Evolutionary conservation across 257 asterid genomes (phyloP), one percentile per base, ranked within the genome.

Genomic region (Jaltomata sinuosa): DNA sequence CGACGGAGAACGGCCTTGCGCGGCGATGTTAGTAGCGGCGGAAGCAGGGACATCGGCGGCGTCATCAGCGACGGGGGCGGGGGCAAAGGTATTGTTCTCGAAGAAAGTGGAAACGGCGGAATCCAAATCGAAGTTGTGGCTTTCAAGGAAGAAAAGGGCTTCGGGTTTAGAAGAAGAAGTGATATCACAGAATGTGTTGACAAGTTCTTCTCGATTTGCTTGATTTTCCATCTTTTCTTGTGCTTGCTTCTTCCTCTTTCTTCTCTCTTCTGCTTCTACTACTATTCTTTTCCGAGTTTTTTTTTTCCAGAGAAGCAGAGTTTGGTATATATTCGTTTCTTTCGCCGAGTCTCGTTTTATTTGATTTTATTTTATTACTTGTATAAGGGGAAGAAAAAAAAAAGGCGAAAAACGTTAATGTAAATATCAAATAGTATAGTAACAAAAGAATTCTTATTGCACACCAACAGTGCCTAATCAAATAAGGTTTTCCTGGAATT

Each of bases 31-130:
- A 79, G 62, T 42, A 50, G 71, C 18, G 84, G 89, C 2, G 88
- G 82, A 36, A 45, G n/a, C 72, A 74, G 85, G 42, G 11, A 16
- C 25, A 14, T 52, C 36, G 36, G 36, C 42, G 15, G 15, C 55
- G 15, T 50, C 34, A 29, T 86, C 71, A 25, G 59, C 87, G 55
- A 42, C 72, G 84, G 83, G 61, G 29, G 72, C 85, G 61, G 36
- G 40, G 83, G 80, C 81, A 61, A 76, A 80, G 79, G 90, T 62
- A 64, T 47, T 84, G 53, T 92, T 79, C 72, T 95, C 98, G 84
- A 94, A 88, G 92, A 87, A 95, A 52, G 98, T 95, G 86, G 97
- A 94, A 87, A 92, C 92, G 84, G 98, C 98, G 90, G 97, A 91
- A 85, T 93, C 98, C 65, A 94, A 91, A 84, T 94, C 92, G 95